These are phyloP conservation scores for Cystobasidiaceae sp. DNA, from an alignment of 1,284 basidiomycete species.

Conservation along the genomic window DNA sequence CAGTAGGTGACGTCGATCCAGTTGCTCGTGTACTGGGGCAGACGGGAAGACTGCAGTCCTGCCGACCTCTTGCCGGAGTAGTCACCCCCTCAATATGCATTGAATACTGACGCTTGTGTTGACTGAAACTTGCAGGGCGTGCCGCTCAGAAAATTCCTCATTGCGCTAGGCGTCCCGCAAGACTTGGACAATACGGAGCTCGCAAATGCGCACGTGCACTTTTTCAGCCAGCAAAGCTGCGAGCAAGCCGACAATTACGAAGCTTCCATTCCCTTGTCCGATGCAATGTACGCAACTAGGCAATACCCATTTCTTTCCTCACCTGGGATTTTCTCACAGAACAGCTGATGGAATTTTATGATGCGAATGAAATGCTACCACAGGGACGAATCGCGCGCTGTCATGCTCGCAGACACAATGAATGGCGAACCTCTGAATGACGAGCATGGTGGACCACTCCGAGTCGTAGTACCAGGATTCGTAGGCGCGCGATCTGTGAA, in stretches of 20 bases:
- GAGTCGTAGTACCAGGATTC: conserved; percentile 56
- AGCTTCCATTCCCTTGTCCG: conserved; percentile 34
- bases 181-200: background rate
- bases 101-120: no score
- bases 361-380: background rate
- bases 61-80: no score
- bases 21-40: no score
- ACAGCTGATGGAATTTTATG: background rate
- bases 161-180: conserved; percentile 11
- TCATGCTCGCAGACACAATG: conserved; percentile 59
- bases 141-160: conserved; percentile 3
- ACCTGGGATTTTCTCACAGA: background rate
- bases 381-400: conserved; percentile 39
- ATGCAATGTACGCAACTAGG: conserved; percentile 31
- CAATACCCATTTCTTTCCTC: background rate
- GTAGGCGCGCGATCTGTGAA: conserved; percentile 59
- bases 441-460: conserved; percentile 57
- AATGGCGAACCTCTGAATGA: conserved; percentile 56
- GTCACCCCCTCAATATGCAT: no score
- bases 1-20: no score
- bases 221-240: conserved; percentile 33
- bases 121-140: no score
- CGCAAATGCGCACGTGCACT: conserved; percentile 35
- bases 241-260: conserved; percentile 34
- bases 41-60: no score